Evolutionary conservation across 208 protist genomes (phyloP).

Genomic region (Trypanosoma avium): DNA sequence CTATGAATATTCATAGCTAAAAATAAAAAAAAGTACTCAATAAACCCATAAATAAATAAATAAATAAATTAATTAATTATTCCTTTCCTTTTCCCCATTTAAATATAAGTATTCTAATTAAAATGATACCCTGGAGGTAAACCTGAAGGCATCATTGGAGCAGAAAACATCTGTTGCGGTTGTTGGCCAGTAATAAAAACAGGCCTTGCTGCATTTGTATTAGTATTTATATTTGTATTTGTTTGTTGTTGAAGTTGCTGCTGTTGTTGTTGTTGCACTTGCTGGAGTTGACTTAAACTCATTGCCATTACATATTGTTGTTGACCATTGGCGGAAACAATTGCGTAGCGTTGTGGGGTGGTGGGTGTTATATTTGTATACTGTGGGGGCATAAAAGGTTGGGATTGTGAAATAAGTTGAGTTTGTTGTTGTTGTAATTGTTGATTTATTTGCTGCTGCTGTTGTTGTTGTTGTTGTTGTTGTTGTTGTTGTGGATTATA

Average conservation of each 20-base stretch:
- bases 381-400: conserved; percentile 15
- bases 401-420: neutral
- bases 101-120: conserved; percentile 7
- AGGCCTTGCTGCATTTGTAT: neutral
- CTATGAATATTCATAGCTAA: too few species aligned
- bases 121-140: conserved; percentile 20
- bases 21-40: too few species aligned
- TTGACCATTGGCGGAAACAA: conserved; percentile 20
- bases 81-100: neutral
- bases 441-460: neutral
- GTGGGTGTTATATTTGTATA: conserved; percentile 15
- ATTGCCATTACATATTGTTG: conserved; percentile 25
- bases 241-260: too few species aligned
- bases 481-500: conserved; percentile 7
- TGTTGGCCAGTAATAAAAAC: conserved; percentile 12
- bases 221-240: neutral
- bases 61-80: conserved; percentile 2
- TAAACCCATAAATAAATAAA: neutral
- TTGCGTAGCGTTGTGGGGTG: conserved; percentile 10
- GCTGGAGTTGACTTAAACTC: conserved; percentile 11
- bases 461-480: neutral
- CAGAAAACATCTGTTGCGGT: conserved; percentile 19
- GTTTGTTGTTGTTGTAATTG: neutral
- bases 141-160: conserved; percentile 8
- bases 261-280: conserved; percentile 15